A percentile compares a stretch with the other conserved stretches of the same genome.
phyloP scores from a whole-genome alignment of 2,329 filamentous ascomycete genomes.

The Talaromyces sp. region DNA sequence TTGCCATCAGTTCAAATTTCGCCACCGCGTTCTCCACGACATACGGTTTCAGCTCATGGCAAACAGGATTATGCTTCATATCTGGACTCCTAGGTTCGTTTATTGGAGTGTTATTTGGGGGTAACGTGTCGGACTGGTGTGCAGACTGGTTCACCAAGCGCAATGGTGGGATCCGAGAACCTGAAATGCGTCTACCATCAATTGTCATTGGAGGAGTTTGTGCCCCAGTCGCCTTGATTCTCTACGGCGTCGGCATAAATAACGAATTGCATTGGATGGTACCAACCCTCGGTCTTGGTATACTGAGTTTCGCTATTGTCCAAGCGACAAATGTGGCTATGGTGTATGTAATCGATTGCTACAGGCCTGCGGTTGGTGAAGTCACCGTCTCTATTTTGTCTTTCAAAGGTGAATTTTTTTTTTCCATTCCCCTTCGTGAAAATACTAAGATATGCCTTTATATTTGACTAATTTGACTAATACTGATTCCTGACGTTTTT shows the following conservation, averaged over 20 bases:
- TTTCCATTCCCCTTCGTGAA: not conserved
- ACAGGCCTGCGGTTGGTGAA: constrained; percentile 56
- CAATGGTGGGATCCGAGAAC: constrained; percentile 27
- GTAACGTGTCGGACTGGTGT: constrained; percentile 31
- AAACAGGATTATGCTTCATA: constrained; percentile 49
- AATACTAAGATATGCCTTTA: not conserved
- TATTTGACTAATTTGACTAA: not conserved
- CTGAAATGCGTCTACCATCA: constrained; percentile 30
- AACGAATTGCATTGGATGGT: constrained; percentile 40
- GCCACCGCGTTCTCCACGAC: constrained; percentile 20
- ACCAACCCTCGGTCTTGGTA: constrained; percentile 50
- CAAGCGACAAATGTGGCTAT: constrained; percentile 54
- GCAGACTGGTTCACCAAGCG: constrained; percentile 25
- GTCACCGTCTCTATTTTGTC: constrained; percentile 50
- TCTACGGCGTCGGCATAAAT: constrained; percentile 30
- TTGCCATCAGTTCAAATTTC: constrained; percentile 31
- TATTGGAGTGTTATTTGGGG: constrained; percentile 48
- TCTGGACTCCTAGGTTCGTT: constrained; percentile 46
- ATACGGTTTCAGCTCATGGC: constrained; percentile 23
- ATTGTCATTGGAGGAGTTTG: constrained; percentile 22
- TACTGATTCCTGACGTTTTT: not conserved
- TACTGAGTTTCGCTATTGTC: constrained; percentile 54
- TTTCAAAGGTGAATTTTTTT: constrained; percentile 43
- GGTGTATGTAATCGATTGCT: constrained; percentile 56
- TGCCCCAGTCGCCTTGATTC: constrained; percentile 23